Evolutionary conservation across 805 yeast species (phyloP).

Genomic region (Brettanomyces anomalus): DNA sequence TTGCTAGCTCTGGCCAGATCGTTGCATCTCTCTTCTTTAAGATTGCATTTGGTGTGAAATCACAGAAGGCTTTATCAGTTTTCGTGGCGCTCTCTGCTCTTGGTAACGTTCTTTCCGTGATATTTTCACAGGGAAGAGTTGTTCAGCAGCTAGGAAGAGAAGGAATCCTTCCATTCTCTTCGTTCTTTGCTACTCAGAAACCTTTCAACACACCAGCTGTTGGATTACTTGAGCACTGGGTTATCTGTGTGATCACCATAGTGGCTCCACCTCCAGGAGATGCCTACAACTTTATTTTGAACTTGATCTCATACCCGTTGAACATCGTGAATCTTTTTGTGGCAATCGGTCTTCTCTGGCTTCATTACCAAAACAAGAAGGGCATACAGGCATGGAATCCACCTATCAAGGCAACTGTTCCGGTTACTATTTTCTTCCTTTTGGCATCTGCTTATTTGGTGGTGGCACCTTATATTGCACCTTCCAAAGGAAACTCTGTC

Average conservation of each 20-base stretch:
- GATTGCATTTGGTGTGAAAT: constrained; percentile 54
- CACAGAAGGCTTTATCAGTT: constrained; percentile 64
- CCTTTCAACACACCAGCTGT: constrained; percentile 69
- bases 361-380: constrained; percentile 41
- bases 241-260: constrained; percentile 64
- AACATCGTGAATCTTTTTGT: constrained; percentile 54
- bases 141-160: constrained; percentile 75
- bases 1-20: constrained; percentile 53
- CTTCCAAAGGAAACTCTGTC: constrained; percentile 54
- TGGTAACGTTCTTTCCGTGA: constrained; percentile 75
- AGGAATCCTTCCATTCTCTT: constrained; percentile 66
- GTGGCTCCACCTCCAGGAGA: constrained; percentile 81
- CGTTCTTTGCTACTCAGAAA: constrained; percentile 57
- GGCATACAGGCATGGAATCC: constrained; percentile 59
- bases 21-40: constrained; percentile 71
- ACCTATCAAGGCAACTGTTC: constrained; percentile 55
- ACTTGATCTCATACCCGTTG: constrained; percentile 73
- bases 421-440: constrained; percentile 56
- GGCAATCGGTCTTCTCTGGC: constrained; percentile 30
- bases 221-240: constrained; percentile 70
- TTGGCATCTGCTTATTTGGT: constrained; percentile 59
- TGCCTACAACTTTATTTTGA: constrained; percentile 72
- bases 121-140: constrained; percentile 75
- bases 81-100: constrained; percentile 75
- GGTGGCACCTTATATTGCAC: constrained; percentile 75